phyloP scores from a whole-genome alignment of 768 basidiomycete genomes.

The Galerina marginata region DNA sequence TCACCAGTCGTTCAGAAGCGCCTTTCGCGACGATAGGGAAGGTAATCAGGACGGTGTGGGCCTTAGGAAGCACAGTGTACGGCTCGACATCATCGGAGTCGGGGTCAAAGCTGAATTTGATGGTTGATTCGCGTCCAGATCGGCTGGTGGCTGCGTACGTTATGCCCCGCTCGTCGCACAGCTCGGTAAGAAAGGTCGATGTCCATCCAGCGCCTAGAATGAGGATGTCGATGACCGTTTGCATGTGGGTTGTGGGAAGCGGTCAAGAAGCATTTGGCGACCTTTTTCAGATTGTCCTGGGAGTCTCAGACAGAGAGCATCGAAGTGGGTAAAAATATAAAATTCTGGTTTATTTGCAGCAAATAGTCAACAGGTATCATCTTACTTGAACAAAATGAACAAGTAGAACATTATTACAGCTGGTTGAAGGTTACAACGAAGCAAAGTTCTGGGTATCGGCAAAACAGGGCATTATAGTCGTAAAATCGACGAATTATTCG shows the following conservation, averaged over 20 bases:
- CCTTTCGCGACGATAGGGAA: slow-evolving; percentile 57
- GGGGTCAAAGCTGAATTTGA: slow-evolving; percentile 63
- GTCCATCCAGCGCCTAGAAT: slow-evolving; percentile 76
- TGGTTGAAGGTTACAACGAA: too few species aligned
- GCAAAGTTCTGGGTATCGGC: too few species aligned
- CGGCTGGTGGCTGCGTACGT: slow-evolving; percentile 60
- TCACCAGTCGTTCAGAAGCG: slow-evolving; percentile 52
- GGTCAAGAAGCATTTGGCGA: not conserved
- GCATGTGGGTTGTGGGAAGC: not conserved
- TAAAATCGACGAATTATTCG: too few species aligned
- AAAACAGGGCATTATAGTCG: too few species aligned
- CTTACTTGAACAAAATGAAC: too few species aligned
- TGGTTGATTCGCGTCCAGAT: slow-evolving; percentile 51
- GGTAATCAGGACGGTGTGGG: slow-evolving; percentile 59
- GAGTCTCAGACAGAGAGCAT: too few species aligned
- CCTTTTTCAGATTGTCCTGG: too few species aligned
- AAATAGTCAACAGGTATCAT: too few species aligned
- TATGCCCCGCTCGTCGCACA: slow-evolving; percentile 46
- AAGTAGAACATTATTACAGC: too few species aligned
- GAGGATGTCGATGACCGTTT: slow-evolving; percentile 53
- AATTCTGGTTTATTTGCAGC: too few species aligned
- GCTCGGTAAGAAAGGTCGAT: slow-evolving; percentile 61
- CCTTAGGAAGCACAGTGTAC: slow-evolving; percentile 54
- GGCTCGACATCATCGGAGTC: slow-evolving; percentile 47
- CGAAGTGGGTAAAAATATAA: too few species aligned